Base-by-base conservation (phyloP, 2,329 filamentous ascomycete genomes). In the Berkeleyomyces rouxiae region DNA sequence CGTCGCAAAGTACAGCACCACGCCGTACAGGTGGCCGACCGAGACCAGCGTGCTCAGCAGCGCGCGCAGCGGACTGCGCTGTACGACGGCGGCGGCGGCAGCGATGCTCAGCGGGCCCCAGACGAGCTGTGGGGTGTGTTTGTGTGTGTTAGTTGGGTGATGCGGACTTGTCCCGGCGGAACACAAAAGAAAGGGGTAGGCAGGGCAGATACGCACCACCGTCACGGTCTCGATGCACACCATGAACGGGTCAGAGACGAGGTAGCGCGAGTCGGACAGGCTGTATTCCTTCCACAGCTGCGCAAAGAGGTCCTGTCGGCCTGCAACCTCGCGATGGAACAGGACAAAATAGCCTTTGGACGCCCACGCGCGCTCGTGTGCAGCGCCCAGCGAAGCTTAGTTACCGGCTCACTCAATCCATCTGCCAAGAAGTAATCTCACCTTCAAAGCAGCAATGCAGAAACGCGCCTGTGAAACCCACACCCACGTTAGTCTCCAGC, bases 231-330 rank as follows among this genome's bases (percentile, higher is more conserved):
- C 90, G 72, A 95, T 85, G 71, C 87, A 91, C n/a, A 95, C 76
- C 68, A 93, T 90, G 69, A 95, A 90, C 1, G 85, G 80, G 70
- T 93, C 87, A 16, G 84, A 83, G 2, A 86, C 90, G 68, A 96
- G 76, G 70, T 96, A 96, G 51, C 90, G 81, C 62, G 90, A 95
- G 74, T 96, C 90, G 2, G 88, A 91, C 42, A 91, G 79, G 2
- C 88, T 80, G 71, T 96, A 96, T 73, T 96, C 90, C 71, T 96
- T 96, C 90, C 90, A 96, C 53, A 95, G 77, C 75, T 96, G 89
- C 2, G 86, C 88, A 63, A 91, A 86, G 6, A 93, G 74, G 62
- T 85, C 83, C 70, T 90, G 85, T 65, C 82, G 82, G 9, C 80
- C 76, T 0, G 84, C 82, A 71, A 96, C 79, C 33, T 74, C 76